Evolutionary conservation across 371 early-diverging fungal species (phyloP).

Genomic region (Dentiscutata heterogama): DNA sequence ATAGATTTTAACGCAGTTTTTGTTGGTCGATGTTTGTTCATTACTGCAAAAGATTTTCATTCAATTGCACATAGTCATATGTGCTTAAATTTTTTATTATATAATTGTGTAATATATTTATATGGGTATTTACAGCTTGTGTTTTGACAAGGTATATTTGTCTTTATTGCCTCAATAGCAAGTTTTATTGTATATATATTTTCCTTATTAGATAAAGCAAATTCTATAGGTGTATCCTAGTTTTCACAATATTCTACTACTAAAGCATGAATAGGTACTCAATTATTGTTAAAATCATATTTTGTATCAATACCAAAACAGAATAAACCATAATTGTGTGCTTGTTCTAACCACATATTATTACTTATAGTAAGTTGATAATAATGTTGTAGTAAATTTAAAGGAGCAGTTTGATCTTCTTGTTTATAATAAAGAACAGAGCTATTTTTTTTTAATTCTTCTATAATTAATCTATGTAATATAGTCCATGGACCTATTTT

Average conservation of each 20-base stretch:
- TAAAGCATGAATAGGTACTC: not conserved
- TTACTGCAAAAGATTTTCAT: not conserved
- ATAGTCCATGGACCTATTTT: not conserved
- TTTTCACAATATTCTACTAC: not conserved
- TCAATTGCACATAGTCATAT: not conserved
- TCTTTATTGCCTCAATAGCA: not conserved
- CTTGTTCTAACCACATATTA: not conserved
- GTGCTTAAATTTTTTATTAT: not conserved
- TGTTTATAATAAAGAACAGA: not conserved
- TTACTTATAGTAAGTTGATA: not conserved
- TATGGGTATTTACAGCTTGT: not conserved
- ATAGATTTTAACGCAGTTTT: not conserved
- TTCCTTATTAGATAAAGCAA: not conserved
- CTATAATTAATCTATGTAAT: not conserved
- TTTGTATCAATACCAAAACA: conserved; percentile 7
- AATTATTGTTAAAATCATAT: conserved; percentile 12
- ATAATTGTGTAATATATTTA: not conserved
- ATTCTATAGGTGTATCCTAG: not conserved
- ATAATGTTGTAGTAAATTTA: not conserved
- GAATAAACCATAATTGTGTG: not conserved
- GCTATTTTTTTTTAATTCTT: not conserved
- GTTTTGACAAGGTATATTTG: not conserved
- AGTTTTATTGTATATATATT: not conserved
- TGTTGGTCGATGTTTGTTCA: not conserved
- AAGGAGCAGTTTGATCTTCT: not conserved